phyloP scores from a whole-genome alignment of 1,139 yeast species.

The Insectozyma bohioensis region DNA sequence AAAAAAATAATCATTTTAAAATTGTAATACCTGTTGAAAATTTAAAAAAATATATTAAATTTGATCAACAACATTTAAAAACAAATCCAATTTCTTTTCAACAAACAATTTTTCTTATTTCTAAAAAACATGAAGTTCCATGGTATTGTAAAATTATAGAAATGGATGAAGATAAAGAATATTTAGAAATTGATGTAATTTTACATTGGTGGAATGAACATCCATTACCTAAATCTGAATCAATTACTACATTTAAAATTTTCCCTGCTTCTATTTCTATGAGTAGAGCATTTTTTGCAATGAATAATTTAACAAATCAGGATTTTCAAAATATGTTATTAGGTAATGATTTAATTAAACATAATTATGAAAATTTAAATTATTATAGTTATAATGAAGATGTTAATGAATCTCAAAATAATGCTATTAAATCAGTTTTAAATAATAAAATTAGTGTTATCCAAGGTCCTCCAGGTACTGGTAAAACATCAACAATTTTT shows the following conservation, averaged over 20 bases:
- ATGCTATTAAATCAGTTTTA: slow-evolving; percentile 76
- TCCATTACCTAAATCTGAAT: neutral
- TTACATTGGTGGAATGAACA: neutral
- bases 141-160: neutral
- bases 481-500: slow-evolving; percentile 44
- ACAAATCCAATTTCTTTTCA: neutral
- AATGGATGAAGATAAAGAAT: neutral
- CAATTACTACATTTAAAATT: neutral
- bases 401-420: slow-evolving; percentile 87
- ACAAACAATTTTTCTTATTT: neutral
- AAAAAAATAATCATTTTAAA: no score
- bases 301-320: neutral
- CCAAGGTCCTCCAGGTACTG: slow-evolving; percentile 99
- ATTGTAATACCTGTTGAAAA: no score
- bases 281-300: slow-evolving; percentile 1
- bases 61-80: neutral
- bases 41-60: neutral
- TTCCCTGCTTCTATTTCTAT: neutral
- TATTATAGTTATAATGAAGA: slow-evolving; percentile 23
- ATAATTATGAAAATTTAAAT: no score
- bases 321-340: neutral
- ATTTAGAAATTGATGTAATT: neutral
- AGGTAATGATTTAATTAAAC: no score
- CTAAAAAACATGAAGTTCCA: no score
- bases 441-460: slow-evolving; percentile 72